Conservation (phyloP, 345 rosid species). For the Gossypium stocksii region DNA sequence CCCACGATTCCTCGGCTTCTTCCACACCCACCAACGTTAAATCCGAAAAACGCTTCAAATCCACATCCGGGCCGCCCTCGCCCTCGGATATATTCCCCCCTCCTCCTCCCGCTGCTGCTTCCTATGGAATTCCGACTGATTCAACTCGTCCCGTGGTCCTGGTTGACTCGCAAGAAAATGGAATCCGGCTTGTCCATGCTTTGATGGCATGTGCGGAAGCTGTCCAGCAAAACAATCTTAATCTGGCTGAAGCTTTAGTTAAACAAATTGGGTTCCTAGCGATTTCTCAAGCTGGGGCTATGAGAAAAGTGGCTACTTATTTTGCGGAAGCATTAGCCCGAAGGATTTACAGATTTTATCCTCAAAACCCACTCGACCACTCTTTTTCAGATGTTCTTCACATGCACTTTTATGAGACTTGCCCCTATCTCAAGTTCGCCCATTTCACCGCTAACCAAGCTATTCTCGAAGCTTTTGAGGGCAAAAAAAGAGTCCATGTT, state of each 20-base stretch:
- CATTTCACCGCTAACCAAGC: constrained; percentile 88
- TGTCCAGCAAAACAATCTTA: constrained; percentile 46
- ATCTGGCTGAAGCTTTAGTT: constrained; percentile 59
- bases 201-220: constrained; percentile 84
- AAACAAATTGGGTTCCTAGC: constrained; percentile 60
- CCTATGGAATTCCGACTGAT: constrained; percentile 26
- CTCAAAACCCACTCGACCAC: constrained; percentile 39
- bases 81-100: constrained; percentile 24
- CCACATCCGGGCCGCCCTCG: constrained; percentile 31
- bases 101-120: constrained; percentile 19
- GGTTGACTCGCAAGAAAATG: constrained; percentile 77
- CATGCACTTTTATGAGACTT: constrained; percentile 81
- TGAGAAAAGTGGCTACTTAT: constrained; percentile 74
- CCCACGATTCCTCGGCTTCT: constrained; percentile 33
- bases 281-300: constrained; percentile 58
- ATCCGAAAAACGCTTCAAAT: constrained; percentile 36
- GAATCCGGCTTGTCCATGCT: constrained; percentile 68
- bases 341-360: constrained; percentile 51
- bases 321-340: constrained; percentile 84
- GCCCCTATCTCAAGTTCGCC: constrained; percentile 84
- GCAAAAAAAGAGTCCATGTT: constrained; percentile 56
- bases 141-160: constrained; percentile 51
- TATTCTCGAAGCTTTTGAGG: constrained; percentile 69
- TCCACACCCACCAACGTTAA: constrained; percentile 2
- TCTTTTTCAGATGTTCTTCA: constrained; percentile 54